Evolutionary conservation across 306 rosid genomes (phyloP).

Genomic region (Pyrus pyrifolia): DNA sequence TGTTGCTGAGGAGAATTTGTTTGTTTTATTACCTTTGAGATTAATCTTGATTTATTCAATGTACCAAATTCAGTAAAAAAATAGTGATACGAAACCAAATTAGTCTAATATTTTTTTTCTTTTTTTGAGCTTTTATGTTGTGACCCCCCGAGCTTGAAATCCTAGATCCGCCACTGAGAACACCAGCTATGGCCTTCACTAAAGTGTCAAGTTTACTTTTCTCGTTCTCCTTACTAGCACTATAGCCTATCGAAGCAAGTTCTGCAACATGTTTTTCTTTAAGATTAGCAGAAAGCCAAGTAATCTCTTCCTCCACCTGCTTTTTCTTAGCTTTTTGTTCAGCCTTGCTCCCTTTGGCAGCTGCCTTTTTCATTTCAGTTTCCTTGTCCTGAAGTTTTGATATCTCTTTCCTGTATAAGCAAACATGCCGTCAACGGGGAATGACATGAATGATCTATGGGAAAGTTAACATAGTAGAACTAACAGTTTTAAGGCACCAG

Average conservation of each 20-base stretch:
- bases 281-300: constrained; percentile 63
- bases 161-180: not conserved
- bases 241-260: constrained; percentile 65
- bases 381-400: constrained; percentile 74
- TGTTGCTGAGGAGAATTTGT: too few relatives aligned
- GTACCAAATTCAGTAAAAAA: too few relatives aligned
- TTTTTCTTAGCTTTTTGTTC: constrained; percentile 87
- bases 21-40: too few relatives aligned
- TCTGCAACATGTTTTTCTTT: constrained; percentile 68
- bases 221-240: constrained; percentile 38
- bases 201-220: constrained; percentile 58
- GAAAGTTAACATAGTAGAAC: not conserved
- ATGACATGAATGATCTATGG: not conserved
- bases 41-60: too few relatives aligned
- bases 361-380: constrained; percentile 66
- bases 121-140: too few relatives aligned
- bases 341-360: constrained; percentile 96
- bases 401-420: constrained; percentile 65
- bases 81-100: too few relatives aligned
- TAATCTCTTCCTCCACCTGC: constrained; percentile 88
- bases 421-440: constrained; percentile 7
- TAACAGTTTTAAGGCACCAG: not conserved
- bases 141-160: too few relatives aligned
- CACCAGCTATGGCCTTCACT: constrained; percentile 87
- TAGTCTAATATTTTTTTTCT: too few relatives aligned